Percentiles rank a stretch among this genome's conserved stretches.
These are phyloP conservation scores for Tricholoma furcatifolium DNA, from an alignment of 768 basidiomycete species.

Conservation along the genomic window DNA sequence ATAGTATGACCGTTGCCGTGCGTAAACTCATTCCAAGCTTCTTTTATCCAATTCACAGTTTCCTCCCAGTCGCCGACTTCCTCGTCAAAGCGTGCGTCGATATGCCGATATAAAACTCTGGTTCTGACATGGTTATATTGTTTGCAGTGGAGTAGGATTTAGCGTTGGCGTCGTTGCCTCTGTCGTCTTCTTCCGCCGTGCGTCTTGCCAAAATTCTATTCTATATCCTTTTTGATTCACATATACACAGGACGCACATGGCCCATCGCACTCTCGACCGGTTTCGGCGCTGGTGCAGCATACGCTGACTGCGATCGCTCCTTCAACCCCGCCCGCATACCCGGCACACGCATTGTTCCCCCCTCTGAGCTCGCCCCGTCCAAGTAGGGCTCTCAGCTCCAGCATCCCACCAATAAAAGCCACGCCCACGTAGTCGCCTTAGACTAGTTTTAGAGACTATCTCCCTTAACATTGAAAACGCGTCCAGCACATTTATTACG, in stretches of 20 bases:
- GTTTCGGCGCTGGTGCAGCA: constrained; percentile 84
- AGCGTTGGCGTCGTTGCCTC: constrained; percentile 86
- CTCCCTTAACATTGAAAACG: not conserved
- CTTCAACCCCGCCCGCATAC: constrained; percentile 88
- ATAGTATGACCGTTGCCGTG: constrained; percentile 86
- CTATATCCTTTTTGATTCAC: not conserved
- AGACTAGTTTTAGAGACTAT: not conserved
- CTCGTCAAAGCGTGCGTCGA: constrained; percentile 80
- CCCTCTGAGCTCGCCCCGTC: constrained; percentile 23
- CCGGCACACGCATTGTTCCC: constrained; percentile 75
- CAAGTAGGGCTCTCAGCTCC: not conserved
- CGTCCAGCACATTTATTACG: not conserved
- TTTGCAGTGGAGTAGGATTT: constrained; percentile 77
- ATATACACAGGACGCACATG: constrained; percentile 75
- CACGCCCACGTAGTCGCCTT: not conserved
- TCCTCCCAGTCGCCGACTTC: constrained; percentile 63
- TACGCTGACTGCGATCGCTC: constrained; percentile 92
- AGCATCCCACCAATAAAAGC: not conserved
- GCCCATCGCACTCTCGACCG: constrained; percentile 85
- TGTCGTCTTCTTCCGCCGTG: constrained; percentile 89
- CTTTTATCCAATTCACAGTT: constrained; percentile 7
- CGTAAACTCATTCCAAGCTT: constrained; percentile 29
- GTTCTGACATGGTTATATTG: constrained; percentile 10
- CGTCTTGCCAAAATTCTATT: constrained; percentile 31
- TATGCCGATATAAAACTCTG: not conserved